Evolutionary conservation across 805 yeast genomes (phyloP).

Genomic region (Starmerella floris): DNA sequence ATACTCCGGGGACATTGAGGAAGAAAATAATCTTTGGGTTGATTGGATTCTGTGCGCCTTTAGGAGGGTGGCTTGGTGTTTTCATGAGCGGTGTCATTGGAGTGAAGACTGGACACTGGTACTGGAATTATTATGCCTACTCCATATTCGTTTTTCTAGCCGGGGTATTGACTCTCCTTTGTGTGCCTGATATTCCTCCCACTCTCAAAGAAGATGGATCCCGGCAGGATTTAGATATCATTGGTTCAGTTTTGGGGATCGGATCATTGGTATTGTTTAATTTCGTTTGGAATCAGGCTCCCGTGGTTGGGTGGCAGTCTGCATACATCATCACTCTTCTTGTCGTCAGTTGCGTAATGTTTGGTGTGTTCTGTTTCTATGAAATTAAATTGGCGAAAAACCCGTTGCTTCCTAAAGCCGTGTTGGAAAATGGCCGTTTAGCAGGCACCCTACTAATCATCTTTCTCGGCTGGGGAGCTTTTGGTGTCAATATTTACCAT

Average conservation of each 20-base stretch:
- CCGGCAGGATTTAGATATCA: conserved; percentile 35
- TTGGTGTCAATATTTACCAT: conserved; percentile 62
- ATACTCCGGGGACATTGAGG: conserved; percentile 20
- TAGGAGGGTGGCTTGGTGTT: conserved; percentile 46
- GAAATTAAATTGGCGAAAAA: conserved; percentile 36
- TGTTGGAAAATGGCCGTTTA: conserved; percentile 37
- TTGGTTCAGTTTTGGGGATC: conserved; percentile 47
- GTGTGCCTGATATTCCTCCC: conserved; percentile 12
- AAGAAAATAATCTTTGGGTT: conserved; percentile 44
- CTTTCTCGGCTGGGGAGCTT: conserved; percentile 62
- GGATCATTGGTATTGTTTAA: conserved; percentile 49
- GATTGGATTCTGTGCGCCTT: conserved; percentile 51
- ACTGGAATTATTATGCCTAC: conserved; percentile 34
- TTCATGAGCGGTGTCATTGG: conserved; percentile 29
- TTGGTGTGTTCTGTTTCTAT: conserved; percentile 36
- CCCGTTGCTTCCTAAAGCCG: conserved; percentile 44
- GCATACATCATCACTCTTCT: conserved; percentile 45
- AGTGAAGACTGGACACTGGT: conserved; percentile 16
- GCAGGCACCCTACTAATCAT: conserved; percentile 35
- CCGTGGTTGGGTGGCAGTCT: conserved; percentile 51
- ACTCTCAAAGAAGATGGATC: conserved; percentile 4
- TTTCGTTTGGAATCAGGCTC: conserved; percentile 65
- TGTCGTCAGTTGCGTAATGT: conserved; percentile 35
- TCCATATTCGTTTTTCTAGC: conserved; percentile 25
- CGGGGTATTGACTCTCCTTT: conserved; percentile 1